Evolutionary conservation across 108 stramenopile genomes (phyloP), one percentile per base, ranked within the genome.

Genomic region (Cylindrotheca fusiformis): DNA sequence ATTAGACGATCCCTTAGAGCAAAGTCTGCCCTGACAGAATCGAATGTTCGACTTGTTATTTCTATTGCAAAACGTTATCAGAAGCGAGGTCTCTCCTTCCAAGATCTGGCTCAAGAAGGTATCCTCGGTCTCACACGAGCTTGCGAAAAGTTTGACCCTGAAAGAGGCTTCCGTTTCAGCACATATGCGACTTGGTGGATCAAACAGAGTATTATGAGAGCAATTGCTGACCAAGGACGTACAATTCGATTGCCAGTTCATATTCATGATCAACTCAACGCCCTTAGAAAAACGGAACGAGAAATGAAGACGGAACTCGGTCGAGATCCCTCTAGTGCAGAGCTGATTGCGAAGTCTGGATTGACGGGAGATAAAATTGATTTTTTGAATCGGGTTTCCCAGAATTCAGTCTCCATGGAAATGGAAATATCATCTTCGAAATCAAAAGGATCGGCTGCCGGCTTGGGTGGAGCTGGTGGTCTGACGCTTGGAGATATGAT

Each of bases 181-280:
- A 97, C 98, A n/a, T 98, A 98, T 65, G 96, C 96, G 25, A 90
- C 95, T 18, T 98, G 94, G 94, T 98, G 98, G 98, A 95, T 98
- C 63, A 93, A 93, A 71, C 97, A 97, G 78, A 74, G 87, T 49
- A 87, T 98, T 51, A 87, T 91, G 88, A 78, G 96, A 55, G 96
- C 96, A 32, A 91, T 96, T 71, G 95, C 95, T 2, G 93, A 94
- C 65, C 91, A 96, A 63, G 91, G 86, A 46, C 82, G 95, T 27
- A 82, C 87, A 4, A 93, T 97, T 56, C 91, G 96, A 2, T 66
- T 98, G 8, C 96, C 96, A 12, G 94, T 97, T 25, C 92, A 95
- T 71, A 87, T 93, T 31, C 92, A 96, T 65, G 91, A 96, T 60
- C 82, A 90, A 58, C 57, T 96, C 33, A 68, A 68, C 52, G 56